A percentile compares a stretch with the other conserved stretches of the same genome.
phyloP scores from a whole-genome alignment of 2,329 filamentous ascomycete genomes.

The Fusarium tjaetaba region DNA sequence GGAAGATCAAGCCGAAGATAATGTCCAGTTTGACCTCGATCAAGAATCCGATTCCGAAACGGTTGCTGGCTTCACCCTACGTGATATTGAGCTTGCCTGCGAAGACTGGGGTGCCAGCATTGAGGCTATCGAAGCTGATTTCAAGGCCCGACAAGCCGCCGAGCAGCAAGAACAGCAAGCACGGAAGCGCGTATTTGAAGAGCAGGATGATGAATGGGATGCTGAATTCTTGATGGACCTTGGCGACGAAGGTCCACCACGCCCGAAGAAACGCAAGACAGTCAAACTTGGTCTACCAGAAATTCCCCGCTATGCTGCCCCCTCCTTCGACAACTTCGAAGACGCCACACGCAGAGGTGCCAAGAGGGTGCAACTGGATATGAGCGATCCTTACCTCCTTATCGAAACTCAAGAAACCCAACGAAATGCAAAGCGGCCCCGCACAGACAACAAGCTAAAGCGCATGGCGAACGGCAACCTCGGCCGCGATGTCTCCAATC shows the following conservation, averaged over 20 bases:
- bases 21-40: constrained; percentile 58
- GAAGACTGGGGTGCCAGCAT: constrained; percentile 83
- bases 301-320: constrained; percentile 69
- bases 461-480: constrained; percentile 75
- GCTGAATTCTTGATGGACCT: constrained; percentile 66
- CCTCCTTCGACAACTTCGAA: constrained; percentile 84
- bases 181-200: constrained; percentile 47
- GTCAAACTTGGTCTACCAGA: constrained; percentile 68
- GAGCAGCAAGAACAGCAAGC: constrained; percentile 47
- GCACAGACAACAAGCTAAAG: constrained; percentile 66
- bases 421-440: constrained; percentile 68
- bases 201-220: constrained; percentile 71
- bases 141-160: constrained; percentile 46
- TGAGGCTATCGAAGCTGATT: constrained; percentile 55
- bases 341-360: constrained; percentile 76
- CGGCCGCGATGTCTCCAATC: constrained; percentile 76
- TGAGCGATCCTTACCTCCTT: constrained; percentile 88
- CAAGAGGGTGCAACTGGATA: constrained; percentile 83
- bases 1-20: constrained; percentile 47
- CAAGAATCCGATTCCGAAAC: constrained; percentile 69
- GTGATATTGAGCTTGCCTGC: constrained; percentile 86
- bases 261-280: constrained; percentile 74
- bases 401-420: constrained; percentile 79
- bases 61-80: constrained; percentile 78
- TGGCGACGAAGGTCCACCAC: constrained; percentile 56